Evolutionary conservation across 2,329 filamentous ascomycete species (phyloP).

Genomic region (Pyrenochaeta sp.): DNA sequence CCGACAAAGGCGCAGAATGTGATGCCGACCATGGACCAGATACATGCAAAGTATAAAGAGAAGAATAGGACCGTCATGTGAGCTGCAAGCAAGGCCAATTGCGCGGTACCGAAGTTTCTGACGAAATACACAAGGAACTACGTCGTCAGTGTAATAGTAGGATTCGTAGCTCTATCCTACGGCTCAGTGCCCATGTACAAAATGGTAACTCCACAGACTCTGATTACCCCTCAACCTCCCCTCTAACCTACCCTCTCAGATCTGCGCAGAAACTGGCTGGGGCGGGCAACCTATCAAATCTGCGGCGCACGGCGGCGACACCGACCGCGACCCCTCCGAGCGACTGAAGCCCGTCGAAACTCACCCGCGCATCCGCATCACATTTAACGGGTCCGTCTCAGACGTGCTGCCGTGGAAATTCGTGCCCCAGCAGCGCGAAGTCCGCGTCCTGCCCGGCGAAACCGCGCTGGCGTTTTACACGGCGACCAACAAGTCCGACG

Average conservation of each 20-base stretch:
- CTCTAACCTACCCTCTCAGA: conserved; percentile 55
- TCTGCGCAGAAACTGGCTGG: conserved; percentile 88
- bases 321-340: conserved; percentile 70
- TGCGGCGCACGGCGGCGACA: conserved; percentile 66
- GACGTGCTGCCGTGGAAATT: conserved; percentile 98
- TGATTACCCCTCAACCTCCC: too few species aligned
- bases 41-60: conserved; percentile 68
- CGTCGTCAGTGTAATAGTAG: conserved; percentile 77
- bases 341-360: conserved; percentile 82
- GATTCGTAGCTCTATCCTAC: conserved; percentile 80
- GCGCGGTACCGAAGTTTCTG: conserved; percentile 1
- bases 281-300: conserved; percentile 91
- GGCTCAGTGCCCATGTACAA: conserved; percentile 88
- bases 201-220: conserved; percentile 71
- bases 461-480: conserved; percentile 98
- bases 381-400: conserved; percentile 94
- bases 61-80: conserved; percentile 74
- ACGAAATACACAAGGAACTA: conserved; percentile 67
- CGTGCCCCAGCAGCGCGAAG: conserved; percentile 93
- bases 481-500: conserved; percentile 86
- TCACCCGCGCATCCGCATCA: conserved; percentile 88
- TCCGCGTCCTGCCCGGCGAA: conserved; percentile 92
- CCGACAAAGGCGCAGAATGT: conserved; percentile 40
- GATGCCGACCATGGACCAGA: conserved; percentile 67
- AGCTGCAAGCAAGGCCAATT: conserved; percentile 10